Percentiles rank a stretch among this genome's conserved stretches.
phyloP scores from a whole-genome alignment of 1,284 basidiomycete genomes.

The Cerioporus squamosus region DNA sequence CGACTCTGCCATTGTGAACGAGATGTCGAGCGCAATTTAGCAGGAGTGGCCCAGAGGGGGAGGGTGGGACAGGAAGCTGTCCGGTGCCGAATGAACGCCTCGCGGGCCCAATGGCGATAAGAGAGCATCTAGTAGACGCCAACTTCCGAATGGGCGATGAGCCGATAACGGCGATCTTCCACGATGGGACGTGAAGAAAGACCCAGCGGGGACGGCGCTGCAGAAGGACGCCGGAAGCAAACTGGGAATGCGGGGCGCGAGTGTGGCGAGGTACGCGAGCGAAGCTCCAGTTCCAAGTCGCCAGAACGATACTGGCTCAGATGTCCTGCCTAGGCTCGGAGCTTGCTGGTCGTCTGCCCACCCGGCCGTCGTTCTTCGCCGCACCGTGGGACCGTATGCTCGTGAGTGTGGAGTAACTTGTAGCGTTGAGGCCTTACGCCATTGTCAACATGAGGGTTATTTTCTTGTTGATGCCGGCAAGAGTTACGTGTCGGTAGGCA shows the following conservation, averaged over 20 bases:
- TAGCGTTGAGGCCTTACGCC: no score
- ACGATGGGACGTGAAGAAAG: conserved; percentile 15
- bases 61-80: conserved; percentile 12
- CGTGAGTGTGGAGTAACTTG: no score
- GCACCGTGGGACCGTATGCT: no score
- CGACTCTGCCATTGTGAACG: not conserved
- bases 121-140: conserved; percentile 9
- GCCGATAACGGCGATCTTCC: conserved; percentile 22
- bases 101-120: conserved; percentile 19
- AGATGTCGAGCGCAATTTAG: not conserved
- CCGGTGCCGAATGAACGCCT: conserved; percentile 25
- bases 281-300: conserved; percentile 13
- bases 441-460: not conserved
- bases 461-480: not conserved
- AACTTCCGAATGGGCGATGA: conserved; percentile 8
- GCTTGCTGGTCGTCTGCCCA: conserved; percentile 8
- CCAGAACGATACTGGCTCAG: conserved; percentile 13
- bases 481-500: conserved; percentile 3
- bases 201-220: conserved; percentile 3
- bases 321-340: conserved; percentile 9
- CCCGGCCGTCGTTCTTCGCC: no score
- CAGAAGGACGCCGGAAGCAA: conserved; percentile 19
- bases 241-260: conserved; percentile 7
- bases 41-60: conserved; percentile 2
- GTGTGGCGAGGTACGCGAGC: conserved; percentile 20